phyloP scores from a whole-genome alignment of 1,139 yeast genomes.

The Yamadazyma triangularis region DNA sequence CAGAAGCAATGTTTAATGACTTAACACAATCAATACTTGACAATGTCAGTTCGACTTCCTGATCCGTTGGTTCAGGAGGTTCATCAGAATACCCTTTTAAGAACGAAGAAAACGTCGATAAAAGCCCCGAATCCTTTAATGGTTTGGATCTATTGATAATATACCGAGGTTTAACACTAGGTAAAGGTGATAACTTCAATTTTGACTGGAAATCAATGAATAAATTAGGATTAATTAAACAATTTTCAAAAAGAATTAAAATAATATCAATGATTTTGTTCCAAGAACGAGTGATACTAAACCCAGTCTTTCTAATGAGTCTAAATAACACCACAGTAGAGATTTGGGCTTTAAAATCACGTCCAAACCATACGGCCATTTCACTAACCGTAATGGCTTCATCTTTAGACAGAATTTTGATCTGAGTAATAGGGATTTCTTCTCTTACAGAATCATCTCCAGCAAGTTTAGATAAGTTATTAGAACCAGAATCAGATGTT shows the following conservation, averaged over 20 bases:
- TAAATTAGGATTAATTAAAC: slow-evolving; percentile 64
- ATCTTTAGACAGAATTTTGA: slow-evolving; percentile 44
- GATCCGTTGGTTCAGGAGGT: slow-evolving; percentile 86
- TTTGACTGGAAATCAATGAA: slow-evolving; percentile 60
- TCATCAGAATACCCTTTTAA: slow-evolving; percentile 85
- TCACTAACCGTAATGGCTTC: slow-evolving; percentile 74
- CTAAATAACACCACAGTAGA: slow-evolving; percentile 83
- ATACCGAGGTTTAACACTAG: slow-evolving; percentile 62
- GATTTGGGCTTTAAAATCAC: slow-evolving; percentile 87
- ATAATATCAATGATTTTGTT: slow-evolving; percentile 53
- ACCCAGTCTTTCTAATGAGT: slow-evolving; percentile 58
- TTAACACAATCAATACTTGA: slow-evolving; percentile 80
- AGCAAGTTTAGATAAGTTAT: slow-evolving; percentile 12
- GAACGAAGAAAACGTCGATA: slow-evolving; percentile 88
- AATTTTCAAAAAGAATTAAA: slow-evolving; percentile 65
- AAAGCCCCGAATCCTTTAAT: slow-evolving; percentile 66
- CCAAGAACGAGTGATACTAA: slow-evolving; percentile 55
- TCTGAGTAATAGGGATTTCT: slow-evolving; percentile 45
- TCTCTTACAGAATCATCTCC: slow-evolving; percentile 35
- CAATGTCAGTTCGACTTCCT: slow-evolving; percentile 81
- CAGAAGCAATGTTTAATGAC: slow-evolving; percentile 53
- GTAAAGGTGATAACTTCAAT: slow-evolving; percentile 47
- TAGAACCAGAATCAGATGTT: too few relatives aligned
- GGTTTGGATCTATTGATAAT: slow-evolving; percentile 58
- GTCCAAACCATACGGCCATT: slow-evolving; percentile 77